Evolutionary conservation across 441 rosid species (phyloP), one percentile per base, ranked within the genome.

Genomic region (Corymbia calophylla): DNA sequence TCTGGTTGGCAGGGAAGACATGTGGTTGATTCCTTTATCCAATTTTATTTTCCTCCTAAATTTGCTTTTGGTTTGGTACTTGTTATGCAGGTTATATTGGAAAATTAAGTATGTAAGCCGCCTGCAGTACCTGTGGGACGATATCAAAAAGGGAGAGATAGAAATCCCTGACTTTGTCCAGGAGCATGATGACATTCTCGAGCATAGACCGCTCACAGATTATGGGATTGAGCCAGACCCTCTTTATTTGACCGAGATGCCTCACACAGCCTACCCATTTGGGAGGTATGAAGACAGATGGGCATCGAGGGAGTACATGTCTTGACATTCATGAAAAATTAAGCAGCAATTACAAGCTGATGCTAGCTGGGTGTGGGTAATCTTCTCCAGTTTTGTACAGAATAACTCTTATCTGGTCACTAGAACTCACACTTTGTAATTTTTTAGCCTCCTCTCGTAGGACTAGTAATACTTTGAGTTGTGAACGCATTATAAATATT

Each of bases 141-240:
- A 94, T 6, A 92, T 95, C 85, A 94, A 92, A 94, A 96, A 93
- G 92, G 95, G 95, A 4, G 96, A 95, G 90, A 90, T 94, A 51
- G 98, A 94, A 91, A 93, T 96, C 87, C 98, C 97, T 6, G 96
- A 94, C 87, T 93, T 96, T 93, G 98, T 95, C 82, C 91, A 92
- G 29, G 89, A 91, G 66, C 98, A 96, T 49, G 98, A 96, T 70
- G 88, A 92, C 56, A 93, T 96, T 91, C 95, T 96, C 0, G 97
- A 95, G 94, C 96, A 94, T 92, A 94, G 98, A 89, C 98, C 97
- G 18, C 94, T 96, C 58, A 96, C 95, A 1, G 98, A 95, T 89
- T 96, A 96, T 87, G 98, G 99, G 60, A 97, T 96, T 53, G 99
- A 97, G 94, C 99, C 98, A 6, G 97, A 96, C 93, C 97, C 95